phyloP scores from a whole-genome alignment of 495 filamentous ascomycete genomes.

The Hamigera avellanea region DNA sequence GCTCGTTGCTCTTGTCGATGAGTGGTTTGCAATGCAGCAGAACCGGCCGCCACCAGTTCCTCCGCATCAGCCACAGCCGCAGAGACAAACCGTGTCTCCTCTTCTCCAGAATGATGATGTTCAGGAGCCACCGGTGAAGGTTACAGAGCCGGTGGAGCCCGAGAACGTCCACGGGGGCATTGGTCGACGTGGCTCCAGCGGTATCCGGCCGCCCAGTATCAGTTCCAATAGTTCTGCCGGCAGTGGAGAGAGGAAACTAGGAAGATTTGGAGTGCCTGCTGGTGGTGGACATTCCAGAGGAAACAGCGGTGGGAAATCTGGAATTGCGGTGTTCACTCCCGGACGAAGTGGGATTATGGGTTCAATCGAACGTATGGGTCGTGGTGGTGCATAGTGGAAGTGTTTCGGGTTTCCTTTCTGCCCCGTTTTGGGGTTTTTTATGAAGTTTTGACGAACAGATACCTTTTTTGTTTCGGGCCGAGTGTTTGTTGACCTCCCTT shows the following conservation, averaged over 20 bases:
- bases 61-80: constrained; percentile 1
- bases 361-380: constrained; percentile 60
- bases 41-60: constrained; percentile 13
- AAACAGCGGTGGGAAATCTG: constrained; percentile 30
- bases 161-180: constrained; percentile 17
- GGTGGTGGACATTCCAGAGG: constrained; percentile 20
- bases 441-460: constrained; percentile 6
- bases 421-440: not conserved
- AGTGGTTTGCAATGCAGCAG: constrained; percentile 59
- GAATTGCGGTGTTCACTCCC: constrained; percentile 32
- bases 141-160: constrained; percentile 4
- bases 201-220: constrained; percentile 23
- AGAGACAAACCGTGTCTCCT: not conserved
- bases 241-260: constrained; percentile 20
- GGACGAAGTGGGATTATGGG: constrained; percentile 55
- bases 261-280: constrained; percentile 17
- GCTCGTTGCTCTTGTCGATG: constrained; percentile 82
- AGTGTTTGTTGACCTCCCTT: too few relatives aligned
- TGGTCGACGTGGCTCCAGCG: constrained; percentile 17
- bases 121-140: not conserved
- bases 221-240: constrained; percentile 4
- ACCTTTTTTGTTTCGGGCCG: not conserved
- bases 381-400: too few relatives aligned
- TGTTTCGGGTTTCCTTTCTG: constrained; percentile 1
- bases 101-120: constrained; percentile 5